Percentiles rank a stretch among this genome's conserved stretches.
Evolutionary conservation across 805 yeast genomes (phyloP).

Genomic region (Lachancea thermotolerans): DNA sequence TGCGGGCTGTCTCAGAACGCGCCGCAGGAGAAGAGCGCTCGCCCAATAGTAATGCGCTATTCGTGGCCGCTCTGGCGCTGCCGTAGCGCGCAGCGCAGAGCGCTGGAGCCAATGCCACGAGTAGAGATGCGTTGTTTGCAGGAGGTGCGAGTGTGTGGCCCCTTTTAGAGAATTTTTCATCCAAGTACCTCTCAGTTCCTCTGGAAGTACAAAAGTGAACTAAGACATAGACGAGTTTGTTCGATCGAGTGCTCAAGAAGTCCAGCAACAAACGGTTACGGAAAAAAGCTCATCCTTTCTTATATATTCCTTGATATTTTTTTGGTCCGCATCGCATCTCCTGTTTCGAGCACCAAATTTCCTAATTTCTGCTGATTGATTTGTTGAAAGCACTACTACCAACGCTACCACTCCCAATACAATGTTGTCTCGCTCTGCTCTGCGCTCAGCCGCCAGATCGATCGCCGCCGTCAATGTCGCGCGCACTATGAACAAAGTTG

Average conservation of each 20-base stretch:
- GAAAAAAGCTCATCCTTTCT: conserved; percentile 6
- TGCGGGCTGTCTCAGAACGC: background rate
- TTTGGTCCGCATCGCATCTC: background rate
- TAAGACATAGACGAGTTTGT: background rate
- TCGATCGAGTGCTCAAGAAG: background rate
- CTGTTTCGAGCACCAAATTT: background rate
- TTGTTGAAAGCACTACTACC: background rate
- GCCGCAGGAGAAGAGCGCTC: background rate
- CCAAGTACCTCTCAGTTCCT: background rate
- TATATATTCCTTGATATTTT: conserved; percentile 4
- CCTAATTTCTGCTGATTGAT: background rate
- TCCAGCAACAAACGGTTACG: conserved; percentile 5
- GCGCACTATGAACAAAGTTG: conserved; percentile 39
- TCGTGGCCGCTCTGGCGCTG: background rate
- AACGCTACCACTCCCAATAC: conserved; percentile 10
- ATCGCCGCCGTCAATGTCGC: conserved; percentile 51
- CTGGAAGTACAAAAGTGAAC: background rate
- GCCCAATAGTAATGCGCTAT: background rate
- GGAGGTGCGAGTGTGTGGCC: background rate
- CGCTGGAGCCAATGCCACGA: background rate
- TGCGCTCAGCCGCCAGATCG: conserved; percentile 80
- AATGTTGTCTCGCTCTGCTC: conserved; percentile 81
- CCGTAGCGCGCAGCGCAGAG: background rate
- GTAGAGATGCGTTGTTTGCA: background rate
- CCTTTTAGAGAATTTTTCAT: conserved; percentile 1